Percentiles rank a stretch among this genome's conserved stretches.
Evolutionary conservation across 768 basidiomycete genomes (phyloP).

Genomic region (Agaricus sinodeliciosus): DNA sequence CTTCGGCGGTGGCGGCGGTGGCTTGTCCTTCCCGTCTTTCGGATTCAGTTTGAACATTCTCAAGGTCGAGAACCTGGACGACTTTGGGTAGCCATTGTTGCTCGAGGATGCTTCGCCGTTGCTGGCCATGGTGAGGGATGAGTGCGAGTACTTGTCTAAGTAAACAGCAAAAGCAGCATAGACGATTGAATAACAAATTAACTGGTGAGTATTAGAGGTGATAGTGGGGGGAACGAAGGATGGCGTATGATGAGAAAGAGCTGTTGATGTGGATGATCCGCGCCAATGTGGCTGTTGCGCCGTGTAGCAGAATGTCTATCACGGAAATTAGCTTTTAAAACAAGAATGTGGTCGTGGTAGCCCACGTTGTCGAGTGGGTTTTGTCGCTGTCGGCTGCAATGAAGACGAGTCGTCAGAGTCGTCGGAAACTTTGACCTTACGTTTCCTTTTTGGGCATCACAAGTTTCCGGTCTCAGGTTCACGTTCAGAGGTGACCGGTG

Average conservation of each 20-base stretch:
- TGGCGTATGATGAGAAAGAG: conserved; percentile 5
- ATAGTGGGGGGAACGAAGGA: neutral
- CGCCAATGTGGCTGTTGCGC: neutral
- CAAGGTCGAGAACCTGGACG: conserved; percentile 26
- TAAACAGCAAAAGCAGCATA: neutral
- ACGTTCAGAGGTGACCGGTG: too few species aligned
- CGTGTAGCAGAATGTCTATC: neutral
- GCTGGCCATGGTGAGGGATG: conserved; percentile 18
- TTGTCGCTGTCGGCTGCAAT: neutral
- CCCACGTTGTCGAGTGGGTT: neutral
- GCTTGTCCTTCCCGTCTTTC: conserved; percentile 25
- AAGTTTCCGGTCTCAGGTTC: neutral
- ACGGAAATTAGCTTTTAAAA: neutral
- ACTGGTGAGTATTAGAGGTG: neutral
- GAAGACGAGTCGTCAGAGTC: neutral
- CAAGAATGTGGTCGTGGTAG: neutral
- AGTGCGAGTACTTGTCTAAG: neutral
- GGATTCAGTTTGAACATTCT: conserved; percentile 25
- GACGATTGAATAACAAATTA: neutral
- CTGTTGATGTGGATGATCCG: conserved; percentile 11
- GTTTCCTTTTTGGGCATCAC: conserved; percentile 5
- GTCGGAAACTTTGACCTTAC: conserved; percentile 5
- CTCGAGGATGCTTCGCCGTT: conserved; percentile 18
- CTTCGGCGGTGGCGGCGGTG: conserved; percentile 62
- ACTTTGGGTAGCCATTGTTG: conserved; percentile 13